phyloP scores from a whole-genome alignment of 2,329 filamentous ascomycete genomes.

The Nectriaceae sp. region DNA sequence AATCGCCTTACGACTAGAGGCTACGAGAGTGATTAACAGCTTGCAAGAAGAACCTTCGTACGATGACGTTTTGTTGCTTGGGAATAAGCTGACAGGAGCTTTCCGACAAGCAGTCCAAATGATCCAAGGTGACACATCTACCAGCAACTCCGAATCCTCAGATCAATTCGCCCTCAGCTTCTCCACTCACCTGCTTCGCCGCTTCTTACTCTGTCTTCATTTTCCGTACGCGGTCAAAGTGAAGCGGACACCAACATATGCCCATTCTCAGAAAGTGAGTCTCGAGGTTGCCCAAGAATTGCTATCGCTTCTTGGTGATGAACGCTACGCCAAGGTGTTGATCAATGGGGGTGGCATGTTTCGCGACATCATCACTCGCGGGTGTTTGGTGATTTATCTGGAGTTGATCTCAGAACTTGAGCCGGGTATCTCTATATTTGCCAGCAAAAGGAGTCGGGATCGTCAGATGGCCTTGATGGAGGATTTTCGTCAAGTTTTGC shows the following conservation, averaged over 20 bases:
- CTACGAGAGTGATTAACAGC: constrained; percentile 38
- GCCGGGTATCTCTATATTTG: no score
- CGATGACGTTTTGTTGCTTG: constrained; percentile 35
- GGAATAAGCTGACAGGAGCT: constrained; percentile 32
- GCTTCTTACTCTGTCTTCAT: constrained; percentile 58
- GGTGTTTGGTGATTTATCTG: neutral
- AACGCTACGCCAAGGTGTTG: constrained; percentile 39
- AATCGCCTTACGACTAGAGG: constrained; percentile 23
- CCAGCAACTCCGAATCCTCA: no score
- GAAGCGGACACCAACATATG: constrained; percentile 44
- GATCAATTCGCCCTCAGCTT: constrained; percentile 49
- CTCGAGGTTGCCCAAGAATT: constrained; percentile 45
- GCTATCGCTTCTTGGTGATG: constrained; percentile 37
- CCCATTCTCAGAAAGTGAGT: constrained; percentile 50
- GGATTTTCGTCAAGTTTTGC: no score
- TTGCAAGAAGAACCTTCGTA: constrained; percentile 38
- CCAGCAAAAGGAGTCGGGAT: no score
- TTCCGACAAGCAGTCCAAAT: constrained; percentile 26
- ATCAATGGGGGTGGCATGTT: constrained; percentile 42
- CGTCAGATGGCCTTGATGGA: no score
- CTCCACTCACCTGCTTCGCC: constrained; percentile 52
- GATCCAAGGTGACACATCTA: constrained; percentile 6
- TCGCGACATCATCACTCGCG: constrained; percentile 32
- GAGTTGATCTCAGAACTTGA: neutral
- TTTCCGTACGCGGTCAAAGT: constrained; percentile 47